Evolutionary conservation across 345 rosid species (phyloP), one percentile per base, ranked within the genome.

Genomic region (Turritis glabra): DNA sequence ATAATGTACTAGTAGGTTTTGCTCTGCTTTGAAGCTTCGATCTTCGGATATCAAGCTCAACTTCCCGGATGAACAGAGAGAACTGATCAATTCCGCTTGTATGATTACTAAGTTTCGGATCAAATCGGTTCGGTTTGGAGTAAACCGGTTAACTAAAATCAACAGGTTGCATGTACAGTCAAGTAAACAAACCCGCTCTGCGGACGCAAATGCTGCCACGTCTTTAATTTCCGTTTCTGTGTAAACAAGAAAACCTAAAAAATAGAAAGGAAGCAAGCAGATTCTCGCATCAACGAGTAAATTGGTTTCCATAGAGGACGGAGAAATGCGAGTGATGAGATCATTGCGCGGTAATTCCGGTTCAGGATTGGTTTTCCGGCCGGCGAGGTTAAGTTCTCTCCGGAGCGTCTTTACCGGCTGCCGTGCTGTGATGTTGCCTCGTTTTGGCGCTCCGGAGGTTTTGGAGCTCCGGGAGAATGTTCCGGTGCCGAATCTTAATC

Each of bases 381-480:
- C 63, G 53, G 68, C 33, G 69, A 74, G 67, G 37, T 48, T 73
- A 46, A 59, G 61, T 30, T 77, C 71, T 37, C 56, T 74, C 18
- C 85, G 98, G 18, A 74, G 76, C 64, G 51, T 88, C 43, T 88
- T 78, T 37, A 94, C 89, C 54, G 81, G 83, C 25, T 91, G 96
- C 84, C 85, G 97, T 67, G 97, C 92, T 8, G 98, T 91, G 77
- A 65, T 91, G 71, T 63, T 94, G 46, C 96, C 95, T 9, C 93
- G 93, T 22, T 91, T 90, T 73, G 98, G 98, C 19, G 96, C 96
- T 13, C 95, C 98, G 18, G 96, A 88, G 80, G 90, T 87, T 69
- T 81, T 91, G 73, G 88, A 88, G 85, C 84, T 91, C 78, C 88
- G 96, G 33, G 81, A 79, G 40, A 77, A 86, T 77, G 92, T 91